Base-by-base conservation (phyloP, 2,329 filamentous ascomycete genomes). In the Cladosporium halotolerans region DNA sequence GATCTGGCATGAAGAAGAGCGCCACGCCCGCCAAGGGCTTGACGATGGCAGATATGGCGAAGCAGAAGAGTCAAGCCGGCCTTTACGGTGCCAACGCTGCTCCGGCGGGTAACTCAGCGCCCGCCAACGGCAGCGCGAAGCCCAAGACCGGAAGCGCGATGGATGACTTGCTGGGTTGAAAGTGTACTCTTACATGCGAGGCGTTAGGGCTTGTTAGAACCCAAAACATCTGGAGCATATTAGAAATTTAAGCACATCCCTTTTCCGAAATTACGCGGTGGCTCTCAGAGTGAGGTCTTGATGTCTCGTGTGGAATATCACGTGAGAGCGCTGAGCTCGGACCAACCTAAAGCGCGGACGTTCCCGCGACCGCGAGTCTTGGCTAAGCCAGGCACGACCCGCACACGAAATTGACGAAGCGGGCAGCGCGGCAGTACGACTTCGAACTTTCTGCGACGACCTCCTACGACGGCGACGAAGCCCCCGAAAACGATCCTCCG, bases 41-140 rank as follows among this genome's bases (percentile, higher is more conserved):
- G 48, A 91, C 91, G 52, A 80, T 99, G 73, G 91, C 90, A 31
- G 91, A 95, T 69, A 82, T 99, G 71, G 92, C 91, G n/a, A 96
- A 96, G 77, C 90, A 96, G 73, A 96, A 97, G 79, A 93, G 90
- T 55, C 90, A 85, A 63, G 90, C 91, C 13, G 90, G 91, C 7
- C 89, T 99, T 58, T 99, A 95, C 90, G 93, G 92, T 14, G 81
- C 88, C 0, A 79, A 86, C 13, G 83, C 60, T 58, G 68, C 59
- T 39, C 56, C 61, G 46, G 49, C 58, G 19, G 51, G 58, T 16
- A 57, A 52, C 28, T 47, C 55, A 32, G 47, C 56, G 36, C 39
- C 49, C 23, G 48, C 53, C 9, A 52, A 47, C 10, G 53, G 52
- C 14, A 55, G 42, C 18, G 53, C 57, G 44, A 62, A 65, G 61